Base-by-base conservation (phyloP, 129 eudicot genomes). In the Artemisia annua region DNA sequence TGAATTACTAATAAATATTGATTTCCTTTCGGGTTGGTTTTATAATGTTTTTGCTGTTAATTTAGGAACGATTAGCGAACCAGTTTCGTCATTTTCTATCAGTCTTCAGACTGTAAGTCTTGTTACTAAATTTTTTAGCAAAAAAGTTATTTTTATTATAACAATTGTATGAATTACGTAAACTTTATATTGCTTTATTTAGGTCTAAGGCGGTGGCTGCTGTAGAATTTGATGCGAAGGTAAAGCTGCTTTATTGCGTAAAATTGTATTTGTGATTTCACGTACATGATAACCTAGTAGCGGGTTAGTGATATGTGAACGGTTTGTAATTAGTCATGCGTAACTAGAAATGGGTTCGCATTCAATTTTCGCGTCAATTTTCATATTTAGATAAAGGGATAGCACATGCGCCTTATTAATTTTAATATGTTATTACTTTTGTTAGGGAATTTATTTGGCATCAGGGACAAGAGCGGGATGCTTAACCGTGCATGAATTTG, bases 401-500 rank as follows among this genome's bases (percentile, higher is more conserved):
- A 57, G 48, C 14, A 3, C 7, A 15, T 52, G 0, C 22, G 43
- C 48, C 67, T 80, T 54, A 60, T 24, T 18, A 5, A 16, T 14
- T 61, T 52, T 30, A 16, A 64, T 17, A 63, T 16, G 8, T 48
- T 5, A 30, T 64, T 49, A 12, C 13, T 73, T 72, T 64, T 68
- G 53, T 28, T 80, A 94, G 99, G 99, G 99, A 63, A 80, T 85
- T 7, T 94, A 88, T 78, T 65, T 94, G 81, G 99, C 91, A 73
- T 94, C 99, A 5, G 96, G 79, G 43, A 90, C 97, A 66, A 90
- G 82, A 85, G 18, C 84, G 78, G 97, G 97, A 32, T 94, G 99
- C 85, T 83, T 94, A 75, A 88, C 90, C 11, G 91, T 94, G 77
- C 97, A 94, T 73, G 99, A 90, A 73, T 94, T 79, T 80, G 99